A percentile compares a stretch with the other conserved stretches of the same genome.
Conservation (phyloP, 768 basidiomycete genomes). For the Scleroderma bovista region DNA sequence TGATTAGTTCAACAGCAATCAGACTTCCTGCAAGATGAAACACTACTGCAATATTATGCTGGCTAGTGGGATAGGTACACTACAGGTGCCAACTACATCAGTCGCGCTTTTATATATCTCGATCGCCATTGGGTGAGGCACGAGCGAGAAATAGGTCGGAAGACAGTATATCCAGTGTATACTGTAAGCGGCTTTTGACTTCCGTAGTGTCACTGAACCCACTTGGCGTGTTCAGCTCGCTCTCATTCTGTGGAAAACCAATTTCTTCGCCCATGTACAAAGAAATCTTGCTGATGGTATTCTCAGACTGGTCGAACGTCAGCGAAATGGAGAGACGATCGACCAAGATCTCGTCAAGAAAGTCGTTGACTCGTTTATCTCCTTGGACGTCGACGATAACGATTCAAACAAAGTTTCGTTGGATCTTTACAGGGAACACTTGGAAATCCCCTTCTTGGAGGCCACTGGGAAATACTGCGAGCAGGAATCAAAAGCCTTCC, state of each 20-base stretch:
- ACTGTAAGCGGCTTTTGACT: constrained; percentile 50
- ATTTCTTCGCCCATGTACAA: constrained; percentile 89
- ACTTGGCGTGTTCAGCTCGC: constrained; percentile 54
- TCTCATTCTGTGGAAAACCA: constrained; percentile 91
- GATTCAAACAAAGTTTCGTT: constrained; percentile 91
- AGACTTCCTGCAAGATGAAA: constrained; percentile 79
- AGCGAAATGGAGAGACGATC: constrained; percentile 90
- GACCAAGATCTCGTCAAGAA: constrained; percentile 91
- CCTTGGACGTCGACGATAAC: constrained; percentile 86
- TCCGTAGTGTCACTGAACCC: not conserved
- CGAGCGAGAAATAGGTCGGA: constrained; percentile 94
- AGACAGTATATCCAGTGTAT: constrained; percentile 91
- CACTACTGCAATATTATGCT: constrained; percentile 85
- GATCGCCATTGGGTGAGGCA: constrained; percentile 99
- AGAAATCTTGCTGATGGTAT: constrained; percentile 83
- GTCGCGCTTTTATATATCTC: constrained; percentile 94
- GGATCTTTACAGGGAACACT: constrained; percentile 88
- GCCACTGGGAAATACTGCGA: constrained; percentile 91
- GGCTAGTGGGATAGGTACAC: constrained; percentile 95
- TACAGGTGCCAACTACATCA: constrained; percentile 94
- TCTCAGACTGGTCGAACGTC: constrained; percentile 84
- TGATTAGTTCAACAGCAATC: constrained; percentile 48
- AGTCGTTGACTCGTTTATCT: constrained; percentile 92
- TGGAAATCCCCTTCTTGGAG: constrained; percentile 83
- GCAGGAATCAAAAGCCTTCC: too few species aligned